Evolutionary conservation across 2,329 filamentous ascomycete species (phyloP), one percentile per base, ranked within the genome.

Genomic region (Talaromyces sp.): DNA sequence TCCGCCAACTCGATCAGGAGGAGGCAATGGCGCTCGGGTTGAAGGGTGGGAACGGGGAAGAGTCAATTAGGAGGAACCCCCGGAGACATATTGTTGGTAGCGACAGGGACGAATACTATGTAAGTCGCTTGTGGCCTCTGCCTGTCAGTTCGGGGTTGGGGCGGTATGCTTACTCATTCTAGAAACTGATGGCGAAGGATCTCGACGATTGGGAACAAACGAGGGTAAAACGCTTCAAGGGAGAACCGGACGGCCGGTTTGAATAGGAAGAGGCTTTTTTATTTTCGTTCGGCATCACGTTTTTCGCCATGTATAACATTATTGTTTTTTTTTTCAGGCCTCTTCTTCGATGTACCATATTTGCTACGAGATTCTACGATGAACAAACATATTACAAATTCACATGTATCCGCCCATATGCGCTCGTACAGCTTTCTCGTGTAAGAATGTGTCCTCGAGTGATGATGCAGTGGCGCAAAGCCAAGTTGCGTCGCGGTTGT

Each of bases 151-250:
- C 7, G 40, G 48, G 28, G 13, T 36, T 17, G 31, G 22, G 39
- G 39, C 17, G 37, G 37, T 21, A 45, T 45, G 52, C 52, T 54
- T 19, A 54, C 52, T 45, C 39, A 35, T 28, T 39, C 48, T 40
- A 94, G 89, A 84, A 86, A 75, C 79, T 89, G 39, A 89, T 90
- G 65, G 89, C 89, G 33, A 96, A 95, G 73, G 94, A 97, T 70
- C 77, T 97, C 61, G 93, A 99, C 68, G 84, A 91, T 69, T 99
- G 94, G 94, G 93, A 97, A 73, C 94, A 97, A 76, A 95, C 94
- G 76, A 85, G 95, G 55, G 91, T 97, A 10, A 86, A 96, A 77
- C 81, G 94, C 70, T 81, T 97, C 61, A 86, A 89, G 19, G 94
- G 94, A 64, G 95, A 99, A 74, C 88, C 84, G 61, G 93, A 99